These are phyloP conservation scores for Metarhizium anisopliae DNA, from an alignment of 2,329 filamentous ascomycete genomes.

Conservation along the genomic window DNA sequence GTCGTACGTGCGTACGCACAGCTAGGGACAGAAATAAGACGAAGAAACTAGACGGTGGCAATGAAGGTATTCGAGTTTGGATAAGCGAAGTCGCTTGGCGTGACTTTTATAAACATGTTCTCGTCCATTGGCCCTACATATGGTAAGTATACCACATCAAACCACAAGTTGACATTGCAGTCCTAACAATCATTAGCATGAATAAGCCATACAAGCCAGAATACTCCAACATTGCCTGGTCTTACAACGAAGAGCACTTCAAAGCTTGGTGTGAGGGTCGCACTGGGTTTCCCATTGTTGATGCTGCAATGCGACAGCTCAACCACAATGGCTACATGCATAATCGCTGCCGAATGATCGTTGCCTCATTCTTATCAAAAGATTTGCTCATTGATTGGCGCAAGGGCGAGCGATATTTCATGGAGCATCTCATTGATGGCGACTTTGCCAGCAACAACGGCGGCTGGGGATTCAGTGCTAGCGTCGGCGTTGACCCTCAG, in stretches of 20 bases:
- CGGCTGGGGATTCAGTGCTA: slow-evolving; percentile 49
- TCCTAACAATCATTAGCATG: slow-evolving; percentile 27
- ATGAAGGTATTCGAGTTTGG: slow-evolving; percentile 60
- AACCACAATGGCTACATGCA: slow-evolving; percentile 67
- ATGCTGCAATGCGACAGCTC: slow-evolving; percentile 78
- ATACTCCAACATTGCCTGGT: slow-evolving; percentile 76
- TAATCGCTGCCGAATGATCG: slow-evolving; percentile 78
- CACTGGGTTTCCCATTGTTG: slow-evolving; percentile 76
- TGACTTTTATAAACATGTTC: slow-evolving; percentile 81
- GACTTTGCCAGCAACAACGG: slow-evolving; percentile 73
- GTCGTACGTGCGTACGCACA: slow-evolving; percentile 55
- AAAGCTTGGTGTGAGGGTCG: slow-evolving; percentile 62
- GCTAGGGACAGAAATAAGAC: slow-evolving; percentile 56
- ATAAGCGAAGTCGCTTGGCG: slow-evolving; percentile 80
- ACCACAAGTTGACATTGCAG: background rate
- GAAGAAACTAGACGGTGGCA: slow-evolving; percentile 57
- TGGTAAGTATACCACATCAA: slow-evolving; percentile 39
- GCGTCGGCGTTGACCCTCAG: slow-evolving; percentile 72
- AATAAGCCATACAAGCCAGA: slow-evolving; percentile 67
- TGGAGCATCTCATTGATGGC: slow-evolving; percentile 70
- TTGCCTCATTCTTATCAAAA: slow-evolving; percentile 71
- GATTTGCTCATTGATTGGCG: slow-evolving; percentile 79
- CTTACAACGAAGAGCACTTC: slow-evolving; percentile 63
- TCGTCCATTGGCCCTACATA: slow-evolving; percentile 77
- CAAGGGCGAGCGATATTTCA: slow-evolving; percentile 72